Base-by-base conservation (phyloP, 2,329 filamentous ascomycete genomes). In the Neonectria neomacrospora region DNA sequence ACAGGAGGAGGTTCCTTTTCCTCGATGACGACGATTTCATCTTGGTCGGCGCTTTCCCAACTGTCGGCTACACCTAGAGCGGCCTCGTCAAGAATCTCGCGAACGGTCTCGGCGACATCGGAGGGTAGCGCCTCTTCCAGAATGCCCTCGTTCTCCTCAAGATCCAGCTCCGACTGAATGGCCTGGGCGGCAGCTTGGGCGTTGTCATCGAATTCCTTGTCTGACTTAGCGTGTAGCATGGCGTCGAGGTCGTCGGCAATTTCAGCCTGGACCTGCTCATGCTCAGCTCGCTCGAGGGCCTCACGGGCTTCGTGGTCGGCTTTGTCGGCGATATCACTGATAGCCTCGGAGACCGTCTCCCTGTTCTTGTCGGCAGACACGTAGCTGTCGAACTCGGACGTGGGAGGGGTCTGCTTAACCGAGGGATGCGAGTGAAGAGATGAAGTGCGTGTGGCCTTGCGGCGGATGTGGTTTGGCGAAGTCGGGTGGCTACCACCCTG, bases 21-120 rank as follows among this genome's bases (percentile, higher is more conserved):
- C 76, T 93, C 91, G 34, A 88, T 86, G 50, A 86, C 83, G 20
- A 85, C 82, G 74, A 88, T 84, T 74, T 89, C 85, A 63, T 91
- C 90, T 66, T 90, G 89, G 58, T 94, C 93, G 4, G 91, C 92
- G 67, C 90, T 96, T 82, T 97, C 94, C 94, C 94, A 97, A 79
- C 90, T 94, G 68, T 97, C 94, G n/a, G 89, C 91, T 50, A 94
- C 84, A 22, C 85, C 72, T n/a, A 72, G 78, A 12, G 86, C 85
- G 28, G 85, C 76, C 22, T 84, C 82, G 51, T 82, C 32, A 83
- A 81, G 62, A 86, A 74, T 72, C 5, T 73, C 70, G 32, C 61
- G 72, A 32, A 74, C 71, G 22, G 70, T 64, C 23, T 86, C 82
- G 16, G 86, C 85, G 22, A 70, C 70, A 23, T 74, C 70, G 11